Evolutionary conservation across 2,329 filamentous ascomycete species (phyloP), one percentile per base, ranked within the genome.

Genomic region (Cadophora gregata): DNA sequence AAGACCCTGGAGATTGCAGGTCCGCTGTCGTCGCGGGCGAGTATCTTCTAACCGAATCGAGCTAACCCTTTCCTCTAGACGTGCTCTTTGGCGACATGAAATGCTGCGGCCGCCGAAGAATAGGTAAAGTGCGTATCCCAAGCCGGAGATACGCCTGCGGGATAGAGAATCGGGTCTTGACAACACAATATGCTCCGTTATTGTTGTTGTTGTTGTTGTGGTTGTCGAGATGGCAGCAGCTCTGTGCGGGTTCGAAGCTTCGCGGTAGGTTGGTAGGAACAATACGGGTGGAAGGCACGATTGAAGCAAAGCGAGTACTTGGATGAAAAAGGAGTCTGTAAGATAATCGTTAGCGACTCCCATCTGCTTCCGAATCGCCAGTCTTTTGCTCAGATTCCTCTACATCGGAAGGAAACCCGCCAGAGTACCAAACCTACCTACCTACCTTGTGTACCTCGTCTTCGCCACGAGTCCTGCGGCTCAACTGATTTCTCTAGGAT

Each of bases 41-140:
- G 24, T 27, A 24, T 25, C 24, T 29, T 24, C 47, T 51, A 65
- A 48, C 45, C 45, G 24, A 25, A 56, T 48, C 38, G 45, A 59
- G 62, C 42, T 58, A 47, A 64, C 56, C 62, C 38, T 55, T 58
- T 48, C 33, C 60, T 63, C 60, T 55, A 14, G 50, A 50, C 42
- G 36, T 59, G 24, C 56, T 48, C 42, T 48, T 19, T 19, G 38
- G 38, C n/a, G 38, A 50, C 31, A 61, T 61, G 38, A 61, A 61
- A 61, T 51, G 19, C 25, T 48, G 59, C 47, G 9, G 45, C 56
- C 8, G 24, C 45, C 24, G 56, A 12, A n/a, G 21, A 10, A 47
- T 47, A 47, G 42, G 19, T n/a, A 47, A 21, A 10, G n/a, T 21
- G 8, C 42, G 42, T n/a, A 47, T 47, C 42, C 45, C 24, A 29